These are phyloP conservation scores for Salix arbutifolia DNA, from an alignment of 345 rosid genomes.

Conservation along the genomic window DNA sequence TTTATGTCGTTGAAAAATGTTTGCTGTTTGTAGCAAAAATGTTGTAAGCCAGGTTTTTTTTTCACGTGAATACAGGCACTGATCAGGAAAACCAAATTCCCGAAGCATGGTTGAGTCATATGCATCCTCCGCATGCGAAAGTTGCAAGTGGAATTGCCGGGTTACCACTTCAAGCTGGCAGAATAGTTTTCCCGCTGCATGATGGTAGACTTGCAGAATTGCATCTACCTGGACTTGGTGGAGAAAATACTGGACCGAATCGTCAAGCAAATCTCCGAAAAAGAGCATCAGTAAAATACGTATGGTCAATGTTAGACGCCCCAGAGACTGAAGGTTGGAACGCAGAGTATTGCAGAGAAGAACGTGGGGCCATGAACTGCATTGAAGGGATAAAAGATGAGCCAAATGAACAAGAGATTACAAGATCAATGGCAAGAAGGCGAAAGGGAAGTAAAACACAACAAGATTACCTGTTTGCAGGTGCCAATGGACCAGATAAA, in stretches of 20 bases:
- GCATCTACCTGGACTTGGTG: slow-evolving; percentile 55
- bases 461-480: slow-evolving; percentile 36
- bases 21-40: neutral
- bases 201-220: slow-evolving; percentile 69
- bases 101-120: slow-evolving; percentile 53
- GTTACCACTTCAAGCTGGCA: slow-evolving; percentile 45
- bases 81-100: slow-evolving; percentile 29
- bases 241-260: slow-evolving; percentile 50
- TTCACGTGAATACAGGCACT: slow-evolving; percentile 35
- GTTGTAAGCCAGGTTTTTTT: neutral
- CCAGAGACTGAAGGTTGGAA: slow-evolving; percentile 80
- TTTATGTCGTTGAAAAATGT: neutral
- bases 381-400: slow-evolving; percentile 51
- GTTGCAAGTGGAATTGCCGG: slow-evolving; percentile 55
- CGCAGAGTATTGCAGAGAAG: slow-evolving; percentile 68
- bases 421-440: slow-evolving; percentile 43
- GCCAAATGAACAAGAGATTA: slow-evolving; percentile 36
- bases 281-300: slow-evolving; percentile 35
- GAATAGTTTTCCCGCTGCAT: slow-evolving; percentile 54
- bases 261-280: slow-evolving; percentile 36
- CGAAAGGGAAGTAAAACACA: slow-evolving; percentile 42
- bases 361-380: slow-evolving; percentile 58
- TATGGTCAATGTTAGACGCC: slow-evolving; percentile 54
- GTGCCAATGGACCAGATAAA: slow-evolving; percentile 5
- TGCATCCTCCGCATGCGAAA: slow-evolving; percentile 48